Evolutionary conservation across 2,329 filamentous ascomycete species (phyloP).

Genomic region (Aureobasidium vineae): DNA sequence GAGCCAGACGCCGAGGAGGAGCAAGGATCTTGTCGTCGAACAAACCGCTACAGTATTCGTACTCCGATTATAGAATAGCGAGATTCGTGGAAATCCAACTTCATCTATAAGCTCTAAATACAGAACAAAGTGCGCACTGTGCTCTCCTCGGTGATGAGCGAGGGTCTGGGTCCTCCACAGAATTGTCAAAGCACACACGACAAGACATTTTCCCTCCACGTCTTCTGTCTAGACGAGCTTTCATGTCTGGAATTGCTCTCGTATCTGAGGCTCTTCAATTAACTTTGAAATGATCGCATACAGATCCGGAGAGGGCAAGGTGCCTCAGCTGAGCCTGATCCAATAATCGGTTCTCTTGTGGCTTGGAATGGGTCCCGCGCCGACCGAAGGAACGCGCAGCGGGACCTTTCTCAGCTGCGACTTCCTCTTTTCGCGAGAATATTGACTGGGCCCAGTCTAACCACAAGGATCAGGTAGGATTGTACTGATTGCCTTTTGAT

Average conservation of each 20-base stretch:
- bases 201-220: not conserved
- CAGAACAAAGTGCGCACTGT: not conserved
- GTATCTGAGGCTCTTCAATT: not conserved
- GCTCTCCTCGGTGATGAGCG: slow-evolving; percentile 12
- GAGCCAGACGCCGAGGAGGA: not conserved
- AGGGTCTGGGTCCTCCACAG: slow-evolving; percentile 6
- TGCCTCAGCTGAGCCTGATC: not conserved
- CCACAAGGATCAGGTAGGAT: not conserved
- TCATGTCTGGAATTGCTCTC: too few species aligned
- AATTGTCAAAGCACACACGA: slow-evolving; percentile 12
- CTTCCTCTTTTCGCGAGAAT: not conserved
- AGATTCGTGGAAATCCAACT: not conserved
- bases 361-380: not conserved
- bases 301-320: not conserved
- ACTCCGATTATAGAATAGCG: not conserved
- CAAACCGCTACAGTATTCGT: not conserved
- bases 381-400: slow-evolving; percentile 5
- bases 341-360: not conserved
- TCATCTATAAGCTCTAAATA: not conserved
- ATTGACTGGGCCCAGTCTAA: not conserved
- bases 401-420: slow-evolving; percentile 11
- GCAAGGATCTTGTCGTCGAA: not conserved
- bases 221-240: not conserved
- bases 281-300: not conserved
- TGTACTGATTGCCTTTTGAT: not conserved